These are phyloP conservation scores for Penicillium daleae DNA, from an alignment of 495 filamentous ascomycete genomes.

Conservation along the genomic window DNA sequence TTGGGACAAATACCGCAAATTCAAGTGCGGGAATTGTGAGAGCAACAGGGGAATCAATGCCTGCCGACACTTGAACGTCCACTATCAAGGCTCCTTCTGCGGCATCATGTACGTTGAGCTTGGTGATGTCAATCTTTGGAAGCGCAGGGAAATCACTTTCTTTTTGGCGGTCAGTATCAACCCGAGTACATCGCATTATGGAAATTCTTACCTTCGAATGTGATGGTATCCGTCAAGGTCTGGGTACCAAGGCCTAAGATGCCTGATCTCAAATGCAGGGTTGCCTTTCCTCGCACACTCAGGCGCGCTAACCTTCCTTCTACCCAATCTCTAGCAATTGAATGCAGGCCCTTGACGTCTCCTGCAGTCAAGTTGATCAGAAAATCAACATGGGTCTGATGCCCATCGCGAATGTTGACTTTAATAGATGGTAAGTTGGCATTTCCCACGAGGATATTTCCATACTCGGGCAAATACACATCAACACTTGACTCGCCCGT, in stretches of 20 bases:
- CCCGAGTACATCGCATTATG: neutral
- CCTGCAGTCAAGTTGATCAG: conserved; percentile 74
- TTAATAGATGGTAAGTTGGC: conserved; percentile 74
- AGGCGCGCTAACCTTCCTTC: conserved; percentile 72
- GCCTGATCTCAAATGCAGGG: conserved; percentile 74
- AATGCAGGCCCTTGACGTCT: conserved; percentile 74
- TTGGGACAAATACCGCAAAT: conserved; percentile 82
- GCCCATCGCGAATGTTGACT: conserved; percentile 74
- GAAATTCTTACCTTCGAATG: conserved; percentile 74
- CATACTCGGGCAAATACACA: conserved; percentile 84
- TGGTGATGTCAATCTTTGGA: conserved; percentile 76
- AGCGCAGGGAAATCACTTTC: conserved; percentile 71
- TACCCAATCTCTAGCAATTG: conserved; percentile 87
- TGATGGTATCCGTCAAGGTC: conserved; percentile 66
- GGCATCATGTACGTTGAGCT: conserved; percentile 74
- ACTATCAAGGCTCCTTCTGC: conserved; percentile 69
- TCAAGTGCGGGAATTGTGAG: conserved; percentile 75
- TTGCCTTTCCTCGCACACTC: conserved; percentile 68
- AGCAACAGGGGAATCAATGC: conserved; percentile 74
- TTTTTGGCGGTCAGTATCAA: conserved; percentile 32
- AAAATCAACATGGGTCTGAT: conserved; percentile 76
- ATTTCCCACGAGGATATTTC: conserved; percentile 73
- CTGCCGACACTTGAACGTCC: conserved; percentile 69
- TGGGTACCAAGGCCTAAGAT: conserved; percentile 76
- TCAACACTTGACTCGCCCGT: conserved; percentile 69